Conservation (phyloP, 2,329 filamentous ascomycete species). For the Exophiala viscosa region DNA sequence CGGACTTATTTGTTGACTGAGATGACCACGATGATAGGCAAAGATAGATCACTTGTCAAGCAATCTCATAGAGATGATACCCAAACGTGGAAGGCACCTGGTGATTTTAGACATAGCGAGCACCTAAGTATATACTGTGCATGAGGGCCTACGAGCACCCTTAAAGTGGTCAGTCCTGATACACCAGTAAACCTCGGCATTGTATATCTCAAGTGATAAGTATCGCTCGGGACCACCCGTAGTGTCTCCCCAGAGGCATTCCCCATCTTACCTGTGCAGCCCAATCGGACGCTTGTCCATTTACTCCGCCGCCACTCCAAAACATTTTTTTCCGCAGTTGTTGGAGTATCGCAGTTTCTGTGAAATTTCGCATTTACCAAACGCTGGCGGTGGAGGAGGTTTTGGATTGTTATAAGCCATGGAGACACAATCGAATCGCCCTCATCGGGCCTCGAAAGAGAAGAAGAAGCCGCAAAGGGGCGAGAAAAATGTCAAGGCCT, state of each 20-base stretch:
- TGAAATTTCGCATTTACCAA: not conserved
- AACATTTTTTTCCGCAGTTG: conserved; percentile 6
- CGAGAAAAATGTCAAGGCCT: conserved; percentile 82
- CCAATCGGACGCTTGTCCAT: not conserved
- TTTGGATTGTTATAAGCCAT: conserved; percentile 41
- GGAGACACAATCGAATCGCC: conserved; percentile 79
- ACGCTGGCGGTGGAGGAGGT: conserved; percentile 11
- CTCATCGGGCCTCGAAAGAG: conserved; percentile 82
- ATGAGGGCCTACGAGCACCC: too few species aligned
- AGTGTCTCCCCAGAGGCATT: not conserved
- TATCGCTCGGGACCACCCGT: too few species aligned
- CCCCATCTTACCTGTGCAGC: not conserved
- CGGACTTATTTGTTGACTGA: conserved; percentile 72
- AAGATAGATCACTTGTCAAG: not conserved
- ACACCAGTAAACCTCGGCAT: too few species aligned
- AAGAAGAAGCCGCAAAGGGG: conserved; percentile 72
- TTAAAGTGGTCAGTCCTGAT: too few species aligned
- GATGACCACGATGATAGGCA: not conserved
- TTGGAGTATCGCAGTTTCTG: conserved; percentile 1
- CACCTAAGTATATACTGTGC: too few species aligned
- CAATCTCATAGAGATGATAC: not conserved
- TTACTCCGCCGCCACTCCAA: not conserved
- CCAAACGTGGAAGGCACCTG: too few species aligned
- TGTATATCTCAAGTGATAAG: too few species aligned
- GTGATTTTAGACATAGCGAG: too few species aligned